Evolutionary conservation across 768 basidiomycete species (phyloP).

Genomic region (Hemileccinum impolitum): DNA sequence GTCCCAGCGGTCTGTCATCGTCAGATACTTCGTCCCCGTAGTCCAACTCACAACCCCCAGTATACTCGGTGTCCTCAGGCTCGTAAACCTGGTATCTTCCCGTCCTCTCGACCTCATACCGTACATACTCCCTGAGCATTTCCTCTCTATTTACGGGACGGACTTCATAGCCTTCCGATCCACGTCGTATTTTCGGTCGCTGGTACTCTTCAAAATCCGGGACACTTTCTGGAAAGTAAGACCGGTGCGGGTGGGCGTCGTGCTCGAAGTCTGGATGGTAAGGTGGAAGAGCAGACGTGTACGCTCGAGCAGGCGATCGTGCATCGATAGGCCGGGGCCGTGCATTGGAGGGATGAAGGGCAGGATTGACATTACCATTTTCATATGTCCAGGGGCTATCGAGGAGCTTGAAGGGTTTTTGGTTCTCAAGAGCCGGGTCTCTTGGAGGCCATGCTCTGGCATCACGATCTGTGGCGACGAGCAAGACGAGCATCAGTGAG

Average conservation of each 20-base stretch:
- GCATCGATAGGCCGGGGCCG: conserved; percentile 29
- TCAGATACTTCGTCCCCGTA: conserved; percentile 12
- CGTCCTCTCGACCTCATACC: conserved; percentile 48
- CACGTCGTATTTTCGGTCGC: conserved; percentile 51
- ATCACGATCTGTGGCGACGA: conserved; percentile 30
- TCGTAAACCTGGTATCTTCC: conserved; percentile 69
- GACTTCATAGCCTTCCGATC: conserved; percentile 84
- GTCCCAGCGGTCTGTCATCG: conserved; percentile 21
- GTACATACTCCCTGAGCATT: conserved; percentile 57
- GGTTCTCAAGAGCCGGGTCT: conserved; percentile 46
- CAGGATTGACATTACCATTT: conserved; percentile 72
- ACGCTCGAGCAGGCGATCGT: conserved; percentile 28
- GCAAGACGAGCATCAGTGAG: conserved; percentile 13
- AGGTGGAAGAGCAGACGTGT: conserved; percentile 56
- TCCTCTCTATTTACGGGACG: conserved; percentile 58
- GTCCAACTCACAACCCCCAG: conserved; percentile 34
- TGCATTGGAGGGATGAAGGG: conserved; percentile 61
- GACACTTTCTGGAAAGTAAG: conserved; percentile 17
- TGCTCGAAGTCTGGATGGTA: conserved; percentile 71
- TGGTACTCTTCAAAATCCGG: conserved; percentile 30
- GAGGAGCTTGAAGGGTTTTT: conserved; percentile 46
- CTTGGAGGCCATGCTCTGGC: conserved; percentile 68
- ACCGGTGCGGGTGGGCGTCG: conserved; percentile 22
- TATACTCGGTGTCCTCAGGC: conserved; percentile 50
- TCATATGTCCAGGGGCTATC: conserved; percentile 85